These are phyloP conservation scores for Extremus antarcticus DNA, from an alignment of 495 filamentous ascomycete species.

Conservation along the genomic window DNA sequence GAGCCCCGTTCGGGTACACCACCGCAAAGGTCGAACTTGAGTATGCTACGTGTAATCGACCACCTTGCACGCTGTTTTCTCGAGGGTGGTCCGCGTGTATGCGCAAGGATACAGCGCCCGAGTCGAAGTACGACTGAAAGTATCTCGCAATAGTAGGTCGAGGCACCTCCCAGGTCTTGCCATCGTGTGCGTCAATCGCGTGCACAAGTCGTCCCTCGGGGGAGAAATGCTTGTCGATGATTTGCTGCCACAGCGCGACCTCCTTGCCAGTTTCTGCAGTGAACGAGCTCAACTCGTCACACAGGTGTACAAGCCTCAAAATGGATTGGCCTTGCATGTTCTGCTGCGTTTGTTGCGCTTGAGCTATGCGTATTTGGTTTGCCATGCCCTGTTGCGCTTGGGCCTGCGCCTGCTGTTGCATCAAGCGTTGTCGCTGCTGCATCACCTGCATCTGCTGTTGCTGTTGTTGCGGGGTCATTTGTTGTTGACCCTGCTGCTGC, in stretches of 20 bases:
- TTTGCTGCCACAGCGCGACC: conserved; percentile 58
- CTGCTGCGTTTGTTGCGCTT: conserved; percentile 17
- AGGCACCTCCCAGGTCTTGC: conserved; percentile 69
- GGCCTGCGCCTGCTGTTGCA: conserved; percentile 13
- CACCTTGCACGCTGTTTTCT: conserved; percentile 17
- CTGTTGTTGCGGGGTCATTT: conserved; percentile 37
- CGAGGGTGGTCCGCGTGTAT: conserved; percentile 52
- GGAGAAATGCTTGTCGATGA: conserved; percentile 69
- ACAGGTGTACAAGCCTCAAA: conserved; percentile 56
- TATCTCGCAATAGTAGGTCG: conserved; percentile 66
- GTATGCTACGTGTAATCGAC: conserved; percentile 8
- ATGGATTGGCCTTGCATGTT: conserved; percentile 28
- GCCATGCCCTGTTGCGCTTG: conserved; percentile 12
- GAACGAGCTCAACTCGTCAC: conserved; percentile 59
- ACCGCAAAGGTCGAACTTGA: conserved; percentile 10
- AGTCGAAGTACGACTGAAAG: conserved; percentile 74
- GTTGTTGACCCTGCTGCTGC: conserved; percentile 33
- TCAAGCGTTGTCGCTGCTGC: conserved; percentile 31
- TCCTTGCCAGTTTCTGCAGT: conserved; percentile 46
- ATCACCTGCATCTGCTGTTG: conserved; percentile 35
- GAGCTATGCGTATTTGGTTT: conserved; percentile 13
- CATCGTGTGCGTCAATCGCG: conserved; percentile 37
- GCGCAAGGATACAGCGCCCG: conserved; percentile 67
- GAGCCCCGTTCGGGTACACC: conserved; percentile 11
- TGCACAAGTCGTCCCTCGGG: conserved; percentile 50